Evolutionary conservation across 257 asterid genomes (phyloP).

Genomic region (Thymus mandschuricus): DNA sequence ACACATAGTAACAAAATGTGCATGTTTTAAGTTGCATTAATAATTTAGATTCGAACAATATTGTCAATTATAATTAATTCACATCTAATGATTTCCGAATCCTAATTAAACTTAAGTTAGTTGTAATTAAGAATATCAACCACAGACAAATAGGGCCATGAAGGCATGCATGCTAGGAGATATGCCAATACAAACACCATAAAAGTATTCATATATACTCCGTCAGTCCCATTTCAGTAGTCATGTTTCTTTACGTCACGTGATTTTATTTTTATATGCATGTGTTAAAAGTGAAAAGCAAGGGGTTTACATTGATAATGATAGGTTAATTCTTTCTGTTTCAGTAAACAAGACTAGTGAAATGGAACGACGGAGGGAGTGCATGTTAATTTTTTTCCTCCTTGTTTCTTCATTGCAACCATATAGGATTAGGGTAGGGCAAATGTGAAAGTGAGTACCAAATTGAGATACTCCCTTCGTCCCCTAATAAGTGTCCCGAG

Average conservation of each 20-base stretch:
- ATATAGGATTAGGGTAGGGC: conserved; percentile 31
- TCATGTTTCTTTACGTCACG: too few species aligned
- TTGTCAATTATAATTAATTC: neutral
- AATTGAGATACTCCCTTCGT: too few species aligned
- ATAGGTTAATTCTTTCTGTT: too few species aligned
- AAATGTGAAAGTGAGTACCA: neutral
- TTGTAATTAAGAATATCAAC: conserved; percentile 16
- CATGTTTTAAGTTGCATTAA: neutral
- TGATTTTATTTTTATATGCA: too few species aligned
- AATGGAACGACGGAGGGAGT: too few species aligned
- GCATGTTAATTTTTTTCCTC: neutral
- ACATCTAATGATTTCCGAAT: neutral
- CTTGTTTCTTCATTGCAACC: conserved; percentile 19
- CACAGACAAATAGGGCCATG: conserved; percentile 43
- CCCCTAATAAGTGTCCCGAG: too few species aligned
- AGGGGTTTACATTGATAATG: too few species aligned
- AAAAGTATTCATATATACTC: conserved; percentile 34
- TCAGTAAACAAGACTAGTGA: too few species aligned
- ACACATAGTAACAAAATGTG: neutral
- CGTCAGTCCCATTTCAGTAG: too few species aligned
- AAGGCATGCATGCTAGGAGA: conserved; percentile 30
- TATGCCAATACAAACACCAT: conserved; percentile 35
- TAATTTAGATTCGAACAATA: neutral
- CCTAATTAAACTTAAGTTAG: conserved; percentile 15
- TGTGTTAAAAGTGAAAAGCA: too few species aligned